phyloP scores from a whole-genome alignment of 1,284 basidiomycete genomes.

The Ceratobasidium sp. region DNA sequence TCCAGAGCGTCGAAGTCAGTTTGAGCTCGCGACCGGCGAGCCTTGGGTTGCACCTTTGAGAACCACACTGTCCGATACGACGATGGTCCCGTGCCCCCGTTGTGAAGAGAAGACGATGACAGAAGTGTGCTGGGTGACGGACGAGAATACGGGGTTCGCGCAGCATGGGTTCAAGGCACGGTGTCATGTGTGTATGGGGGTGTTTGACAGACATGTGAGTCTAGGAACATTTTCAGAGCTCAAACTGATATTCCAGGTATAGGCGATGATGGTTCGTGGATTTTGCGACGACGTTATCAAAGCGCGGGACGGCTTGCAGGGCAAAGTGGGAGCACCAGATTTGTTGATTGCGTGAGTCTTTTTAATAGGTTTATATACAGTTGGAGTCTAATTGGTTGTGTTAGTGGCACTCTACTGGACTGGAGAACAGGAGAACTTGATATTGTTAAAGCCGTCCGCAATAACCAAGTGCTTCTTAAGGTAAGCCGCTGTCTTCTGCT shows the following conservation, averaged over 20 bases:
- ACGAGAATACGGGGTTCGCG: conserved; percentile 32
- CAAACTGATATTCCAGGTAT: neutral
- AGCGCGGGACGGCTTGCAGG: conserved; percentile 5
- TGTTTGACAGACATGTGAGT: conserved; percentile 14
- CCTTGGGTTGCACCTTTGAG: conserved; percentile 15
- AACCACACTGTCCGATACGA: conserved; percentile 13
- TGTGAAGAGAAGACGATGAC: conserved; percentile 21
- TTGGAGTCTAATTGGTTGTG: neutral
- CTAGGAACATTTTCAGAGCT: too few species aligned
- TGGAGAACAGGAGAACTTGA: conserved; percentile 20
- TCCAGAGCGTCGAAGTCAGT: conserved; percentile 28
- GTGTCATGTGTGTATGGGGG: conserved; percentile 26
- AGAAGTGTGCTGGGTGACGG: conserved; percentile 35
- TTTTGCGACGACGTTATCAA: conserved; percentile 23
- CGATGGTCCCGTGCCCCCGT: conserved; percentile 31
- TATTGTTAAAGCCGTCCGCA: neutral
- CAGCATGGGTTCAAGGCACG: conserved; percentile 26
- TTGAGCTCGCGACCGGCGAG: conserved; percentile 37
- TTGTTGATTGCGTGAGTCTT: conserved; percentile 8
- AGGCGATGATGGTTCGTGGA: conserved; percentile 24
- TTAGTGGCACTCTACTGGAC: conserved; percentile 28
- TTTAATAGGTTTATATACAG: neutral
- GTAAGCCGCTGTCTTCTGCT: neutral
- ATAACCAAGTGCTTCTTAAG: conserved; percentile 19
- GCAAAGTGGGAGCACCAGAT: neutral